A percentile compares a stretch with the other conserved stretches of the same genome.
Evolutionary conservation across 2,329 filamentous ascomycete species (phyloP).

Genomic region (Nigrospora sphaerica): DNA sequence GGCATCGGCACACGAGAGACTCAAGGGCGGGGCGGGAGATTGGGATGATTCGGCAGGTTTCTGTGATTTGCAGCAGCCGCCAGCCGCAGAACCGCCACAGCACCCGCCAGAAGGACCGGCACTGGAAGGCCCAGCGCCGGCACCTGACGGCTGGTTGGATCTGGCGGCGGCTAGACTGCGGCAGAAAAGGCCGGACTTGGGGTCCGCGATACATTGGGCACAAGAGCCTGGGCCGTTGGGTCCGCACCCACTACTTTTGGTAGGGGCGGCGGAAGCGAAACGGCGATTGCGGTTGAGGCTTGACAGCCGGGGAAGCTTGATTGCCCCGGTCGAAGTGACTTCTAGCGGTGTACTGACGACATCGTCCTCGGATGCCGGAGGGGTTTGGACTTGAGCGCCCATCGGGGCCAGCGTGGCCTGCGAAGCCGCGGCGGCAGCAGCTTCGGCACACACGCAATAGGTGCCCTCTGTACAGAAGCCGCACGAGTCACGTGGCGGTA

Average conservation of each 20-base stretch:
- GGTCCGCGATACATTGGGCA: conserved; percentile 69
- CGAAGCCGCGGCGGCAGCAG: conserved; percentile 21
- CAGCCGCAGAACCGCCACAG: conserved; percentile 51
- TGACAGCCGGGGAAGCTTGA: conserved; percentile 47
- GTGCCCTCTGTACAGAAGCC: conserved; percentile 80
- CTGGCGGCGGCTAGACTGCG: conserved; percentile 63
- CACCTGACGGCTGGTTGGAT: not conserved
- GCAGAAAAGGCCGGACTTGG: conserved; percentile 76
- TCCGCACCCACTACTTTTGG: conserved; percentile 39
- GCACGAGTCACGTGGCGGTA: conserved; percentile 59
- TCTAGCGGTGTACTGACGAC: conserved; percentile 50
- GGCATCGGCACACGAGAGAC: conserved; percentile 67
- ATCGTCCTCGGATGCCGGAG: conserved; percentile 55
- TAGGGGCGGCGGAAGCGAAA: conserved; percentile 13
- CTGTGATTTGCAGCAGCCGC: conserved; percentile 57
- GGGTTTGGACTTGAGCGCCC: conserved; percentile 46
- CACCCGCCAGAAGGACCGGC: conserved; percentile 38
- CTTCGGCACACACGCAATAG: conserved; percentile 74
- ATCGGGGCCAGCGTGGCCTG: conserved; percentile 30
- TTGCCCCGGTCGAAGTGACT: conserved; percentile 51
- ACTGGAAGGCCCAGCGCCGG: not conserved
- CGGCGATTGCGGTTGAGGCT: conserved; percentile 18
- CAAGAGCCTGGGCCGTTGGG: conserved; percentile 71
- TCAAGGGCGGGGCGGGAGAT: conserved; percentile 33
- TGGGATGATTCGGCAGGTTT: conserved; percentile 17